These are phyloP conservation scores for Cystobasidium sp. DNA, from an alignment of 1,284 basidiomycete genomes.

Conservation along the genomic window DNA sequence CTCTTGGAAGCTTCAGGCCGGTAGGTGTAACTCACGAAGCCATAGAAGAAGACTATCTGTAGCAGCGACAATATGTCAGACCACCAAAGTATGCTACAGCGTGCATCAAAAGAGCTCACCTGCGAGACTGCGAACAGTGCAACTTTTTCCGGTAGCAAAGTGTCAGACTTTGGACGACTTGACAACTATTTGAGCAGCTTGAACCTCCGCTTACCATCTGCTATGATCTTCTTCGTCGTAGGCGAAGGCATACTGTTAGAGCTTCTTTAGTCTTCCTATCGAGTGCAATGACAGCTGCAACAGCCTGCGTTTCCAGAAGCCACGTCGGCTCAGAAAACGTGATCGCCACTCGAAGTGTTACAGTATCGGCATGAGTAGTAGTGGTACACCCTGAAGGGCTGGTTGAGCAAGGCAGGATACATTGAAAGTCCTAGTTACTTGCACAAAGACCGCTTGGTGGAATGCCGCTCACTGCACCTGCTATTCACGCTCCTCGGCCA, in stretches of 20 bases:
- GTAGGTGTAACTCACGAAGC: conserved; percentile 54
- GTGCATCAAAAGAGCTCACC: conserved; percentile 7
- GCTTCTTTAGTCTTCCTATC: no score
- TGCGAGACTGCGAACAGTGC: conserved; percentile 34
- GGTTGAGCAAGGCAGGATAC: no score
- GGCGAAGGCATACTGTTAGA: conserved; percentile 11
- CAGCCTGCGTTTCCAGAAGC: no score
- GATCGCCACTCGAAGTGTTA: no score
- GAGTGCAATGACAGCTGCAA: no score
- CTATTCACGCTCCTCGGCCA: no score
- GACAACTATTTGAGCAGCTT: not conserved
- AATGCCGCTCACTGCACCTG: no score
- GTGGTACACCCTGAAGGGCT: no score
- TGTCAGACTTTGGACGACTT: not conserved
- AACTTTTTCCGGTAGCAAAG: conserved; percentile 5
- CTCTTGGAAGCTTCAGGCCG: not conserved
- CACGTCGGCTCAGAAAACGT: no score
- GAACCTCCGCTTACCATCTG: conserved; percentile 26
- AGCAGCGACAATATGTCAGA: not conserved
- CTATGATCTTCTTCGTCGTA: conserved; percentile 41
- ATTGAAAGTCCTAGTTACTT: no score
- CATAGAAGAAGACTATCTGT: conserved; percentile 58
- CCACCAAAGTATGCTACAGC: not conserved
- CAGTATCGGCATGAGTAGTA: no score
- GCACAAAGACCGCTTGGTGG: no score